Conservation (phyloP, 2,329 filamentous ascomycete genomes). For the Verticillium albo-atrum region DNA sequence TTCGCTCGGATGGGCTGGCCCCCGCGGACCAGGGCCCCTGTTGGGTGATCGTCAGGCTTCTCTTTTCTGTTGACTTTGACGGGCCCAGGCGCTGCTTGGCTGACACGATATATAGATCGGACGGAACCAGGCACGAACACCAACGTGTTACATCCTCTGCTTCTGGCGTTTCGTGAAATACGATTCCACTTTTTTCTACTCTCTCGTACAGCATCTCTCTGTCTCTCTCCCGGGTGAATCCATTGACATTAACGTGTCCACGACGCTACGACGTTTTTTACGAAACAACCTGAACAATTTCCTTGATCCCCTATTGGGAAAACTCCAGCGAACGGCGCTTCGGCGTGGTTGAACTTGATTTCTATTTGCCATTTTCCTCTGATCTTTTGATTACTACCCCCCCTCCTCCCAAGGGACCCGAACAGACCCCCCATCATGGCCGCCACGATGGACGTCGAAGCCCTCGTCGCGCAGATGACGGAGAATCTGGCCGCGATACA, state of each 20-base stretch:
- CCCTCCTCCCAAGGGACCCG: background rate
- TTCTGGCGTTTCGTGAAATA: background rate
- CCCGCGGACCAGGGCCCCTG: background rate
- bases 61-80: background rate
- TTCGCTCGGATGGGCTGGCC: background rate
- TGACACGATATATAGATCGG: constrained; percentile 2
- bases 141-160: background rate
- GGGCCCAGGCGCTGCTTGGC: background rate
- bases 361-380: background rate
- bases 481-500: constrained; percentile 35
- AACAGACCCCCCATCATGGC: background rate
- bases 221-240: background rate
- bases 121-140: background rate
- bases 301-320: background rate
- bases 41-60: background rate
- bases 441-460: constrained; percentile 26
- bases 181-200: background rate
- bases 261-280: background rate
- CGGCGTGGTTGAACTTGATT: background rate
- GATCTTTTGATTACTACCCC: background rate
- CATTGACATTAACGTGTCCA: background rate
- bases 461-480: constrained; percentile 36
- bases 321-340: background rate
- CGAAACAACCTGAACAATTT: background rate
- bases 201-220: background rate